Conservation (phyloP, 805 yeast species). For the Teunomyces stri region DNA sequence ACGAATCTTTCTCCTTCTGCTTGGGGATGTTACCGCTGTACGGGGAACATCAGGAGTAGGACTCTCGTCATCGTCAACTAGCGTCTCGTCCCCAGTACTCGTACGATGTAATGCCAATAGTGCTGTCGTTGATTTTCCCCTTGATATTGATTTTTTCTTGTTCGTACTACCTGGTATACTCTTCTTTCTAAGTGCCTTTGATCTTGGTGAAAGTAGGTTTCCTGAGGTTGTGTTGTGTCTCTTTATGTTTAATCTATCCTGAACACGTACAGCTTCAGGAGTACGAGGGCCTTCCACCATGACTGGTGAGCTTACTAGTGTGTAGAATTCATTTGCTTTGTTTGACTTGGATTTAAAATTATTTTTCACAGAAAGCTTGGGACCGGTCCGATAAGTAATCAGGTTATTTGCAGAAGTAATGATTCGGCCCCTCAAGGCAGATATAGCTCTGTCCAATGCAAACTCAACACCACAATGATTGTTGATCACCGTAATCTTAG, state of each 20-base stretch:
- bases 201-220: not conserved
- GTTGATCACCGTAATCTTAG: constrained; percentile 76
- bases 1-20: constrained; percentile 14
- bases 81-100: constrained; percentile 10
- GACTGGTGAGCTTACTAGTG: constrained; percentile 23
- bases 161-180: constrained; percentile 13
- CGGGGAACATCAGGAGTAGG: not conserved
- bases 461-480: constrained; percentile 92
- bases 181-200: constrained; percentile 9
- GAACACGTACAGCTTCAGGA: constrained; percentile 9
- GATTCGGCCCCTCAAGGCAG: constrained; percentile 59
- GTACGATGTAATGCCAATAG: constrained; percentile 8
- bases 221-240: constrained; percentile 20
- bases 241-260: constrained; percentile 17
- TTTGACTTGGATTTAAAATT: constrained; percentile 7
- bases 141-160: constrained; percentile 6
- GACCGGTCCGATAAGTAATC: constrained; percentile 6
- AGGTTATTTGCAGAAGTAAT: constrained; percentile 33
- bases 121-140: constrained; percentile 23
- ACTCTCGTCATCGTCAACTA: constrained; percentile 12
- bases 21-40: not conserved
- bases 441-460: constrained; percentile 77
- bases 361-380: constrained; percentile 2
- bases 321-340: constrained; percentile 6
- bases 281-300: constrained; percentile 10